Evolutionary conservation across 768 basidiomycete species (phyloP).

Genomic region (Lactarius vividus): DNA sequence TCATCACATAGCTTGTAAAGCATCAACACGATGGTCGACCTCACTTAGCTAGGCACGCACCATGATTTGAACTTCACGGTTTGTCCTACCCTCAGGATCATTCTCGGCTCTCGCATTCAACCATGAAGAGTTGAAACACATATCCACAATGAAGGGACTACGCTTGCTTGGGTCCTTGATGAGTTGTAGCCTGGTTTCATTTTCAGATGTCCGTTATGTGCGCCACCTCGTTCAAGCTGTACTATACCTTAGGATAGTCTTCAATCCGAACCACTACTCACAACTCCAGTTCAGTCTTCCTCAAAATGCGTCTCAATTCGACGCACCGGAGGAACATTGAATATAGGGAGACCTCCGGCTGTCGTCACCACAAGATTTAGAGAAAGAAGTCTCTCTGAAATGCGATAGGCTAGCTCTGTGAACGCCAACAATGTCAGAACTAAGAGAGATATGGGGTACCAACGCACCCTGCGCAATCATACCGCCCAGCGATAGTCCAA

Average conservation of each 20-base stretch:
- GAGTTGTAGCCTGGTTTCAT: conserved; percentile 37
- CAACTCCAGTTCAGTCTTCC: background rate
- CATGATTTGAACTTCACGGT: conserved; percentile 55
- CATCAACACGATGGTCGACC: background rate
- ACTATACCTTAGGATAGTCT: conserved; percentile 10
- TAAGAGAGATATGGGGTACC: background rate
- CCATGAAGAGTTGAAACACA: conserved; percentile 65
- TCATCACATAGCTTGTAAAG: conserved; percentile 42
- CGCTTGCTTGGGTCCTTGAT: conserved; percentile 44
- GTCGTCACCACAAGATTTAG: conserved; percentile 70
- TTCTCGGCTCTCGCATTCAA: conserved; percentile 49
- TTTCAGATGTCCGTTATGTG: background rate
- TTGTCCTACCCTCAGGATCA: conserved; percentile 59
- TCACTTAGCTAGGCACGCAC: conserved; percentile 36
- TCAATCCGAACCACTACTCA: conserved; percentile 29
- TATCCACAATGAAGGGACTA: conserved; percentile 49
- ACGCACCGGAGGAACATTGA: conserved; percentile 64
- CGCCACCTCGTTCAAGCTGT: background rate
- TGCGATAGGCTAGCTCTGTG: conserved; percentile 63
- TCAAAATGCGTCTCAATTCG: background rate
- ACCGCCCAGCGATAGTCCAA: conserved; percentile 76
- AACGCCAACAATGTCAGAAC: background rate
- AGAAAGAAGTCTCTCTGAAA: conserved; percentile 65
- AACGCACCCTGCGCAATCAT: conserved; percentile 75
- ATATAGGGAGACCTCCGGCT: conserved; percentile 55